phyloP scores from a whole-genome alignment of 2,329 filamentous ascomycete species.

The Colletotrichum sp. region DNA sequence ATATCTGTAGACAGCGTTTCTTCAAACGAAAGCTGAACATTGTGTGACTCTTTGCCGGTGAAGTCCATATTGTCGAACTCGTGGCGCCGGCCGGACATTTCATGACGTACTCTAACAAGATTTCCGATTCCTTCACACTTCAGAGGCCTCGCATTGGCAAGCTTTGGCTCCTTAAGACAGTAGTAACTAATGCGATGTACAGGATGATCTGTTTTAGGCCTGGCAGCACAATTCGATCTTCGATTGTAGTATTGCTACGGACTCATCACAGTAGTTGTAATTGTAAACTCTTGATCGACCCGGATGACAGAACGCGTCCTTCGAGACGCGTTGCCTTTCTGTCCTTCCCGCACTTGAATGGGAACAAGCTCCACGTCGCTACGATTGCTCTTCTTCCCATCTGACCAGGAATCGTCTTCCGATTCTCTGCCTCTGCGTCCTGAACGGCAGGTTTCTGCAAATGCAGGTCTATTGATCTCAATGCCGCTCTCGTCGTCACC shows the following conservation, averaged over 20 bases:
- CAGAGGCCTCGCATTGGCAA: too few relatives aligned
- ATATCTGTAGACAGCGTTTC: too few relatives aligned
- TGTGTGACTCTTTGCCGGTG: too few relatives aligned
- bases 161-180: too few relatives aligned
- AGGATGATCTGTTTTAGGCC: too few relatives aligned
- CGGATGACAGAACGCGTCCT: not conserved
- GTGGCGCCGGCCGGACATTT: too few relatives aligned
- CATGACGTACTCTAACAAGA: too few relatives aligned
- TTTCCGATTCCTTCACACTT: accelerated
- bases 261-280: accelerated
- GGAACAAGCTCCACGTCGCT: not conserved
- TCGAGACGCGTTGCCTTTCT: not conserved
- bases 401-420: not conserved
- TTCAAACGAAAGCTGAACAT: too few relatives aligned
- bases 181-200: not conserved
- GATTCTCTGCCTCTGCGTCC: not conserved
- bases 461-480: not conserved
- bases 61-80: too few relatives aligned
- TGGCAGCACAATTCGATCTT: accelerated
- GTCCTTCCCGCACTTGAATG: not conserved
- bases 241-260: accelerated
- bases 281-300: not conserved
- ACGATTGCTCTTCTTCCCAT: not conserved
- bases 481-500: not conserved
- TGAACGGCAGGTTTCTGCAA: not conserved